Percentiles rank a stretch among this genome's conserved stretches.
These are phyloP conservation scores for Podaxis carcinomalis DNA, from an alignment of 768 basidiomycete genomes.

Conservation along the genomic window DNA sequence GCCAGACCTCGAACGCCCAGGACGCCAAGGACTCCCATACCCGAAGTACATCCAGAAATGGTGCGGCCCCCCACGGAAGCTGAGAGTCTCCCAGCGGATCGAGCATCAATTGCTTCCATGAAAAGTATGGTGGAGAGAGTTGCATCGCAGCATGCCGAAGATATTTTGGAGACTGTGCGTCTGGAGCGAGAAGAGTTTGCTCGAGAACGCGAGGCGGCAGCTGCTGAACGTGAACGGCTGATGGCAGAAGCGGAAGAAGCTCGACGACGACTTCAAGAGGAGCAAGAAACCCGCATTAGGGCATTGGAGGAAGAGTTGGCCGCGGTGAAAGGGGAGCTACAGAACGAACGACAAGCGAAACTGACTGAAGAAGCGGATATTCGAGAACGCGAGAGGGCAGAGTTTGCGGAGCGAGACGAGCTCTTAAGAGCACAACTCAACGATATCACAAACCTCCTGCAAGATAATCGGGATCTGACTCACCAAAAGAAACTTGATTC, in stretches of 20 bases:
- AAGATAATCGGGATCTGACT: conserved; percentile 58
- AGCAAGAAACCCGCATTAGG: conserved; percentile 50
- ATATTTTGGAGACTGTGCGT: conserved; percentile 55
- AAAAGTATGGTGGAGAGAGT: conserved; percentile 46
- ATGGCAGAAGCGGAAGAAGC: conserved; percentile 47
- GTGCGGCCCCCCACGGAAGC: conserved; percentile 12
- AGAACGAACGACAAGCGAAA: conserved; percentile 56
- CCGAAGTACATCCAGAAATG: conserved; percentile 6
- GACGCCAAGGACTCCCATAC: conserved; percentile 12
- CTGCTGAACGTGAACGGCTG: conserved; percentile 50
- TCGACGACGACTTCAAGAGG: conserved; percentile 39
- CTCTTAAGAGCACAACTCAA: conserved; percentile 53
- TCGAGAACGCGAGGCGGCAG: conserved; percentile 48
- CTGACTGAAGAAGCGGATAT: conserved; percentile 57
- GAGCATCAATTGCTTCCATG: conserved; percentile 32
- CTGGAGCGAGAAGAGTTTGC: conserved; percentile 57
- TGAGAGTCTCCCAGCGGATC: conserved; percentile 28
- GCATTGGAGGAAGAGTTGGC: conserved; percentile 63
- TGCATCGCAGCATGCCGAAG: conserved; percentile 49
- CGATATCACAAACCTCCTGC: conserved; percentile 71
- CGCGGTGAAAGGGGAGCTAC: conserved; percentile 52
- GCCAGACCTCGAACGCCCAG: conserved; percentile 1
- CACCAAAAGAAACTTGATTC: conserved; percentile 54
- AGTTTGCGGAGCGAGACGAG: conserved; percentile 57
- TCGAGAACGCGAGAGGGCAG: conserved; percentile 55